Base-by-base conservation (phyloP, 2,329 filamentous ascomycete genomes). In the Pseudogymnoascus sp. region DNA sequence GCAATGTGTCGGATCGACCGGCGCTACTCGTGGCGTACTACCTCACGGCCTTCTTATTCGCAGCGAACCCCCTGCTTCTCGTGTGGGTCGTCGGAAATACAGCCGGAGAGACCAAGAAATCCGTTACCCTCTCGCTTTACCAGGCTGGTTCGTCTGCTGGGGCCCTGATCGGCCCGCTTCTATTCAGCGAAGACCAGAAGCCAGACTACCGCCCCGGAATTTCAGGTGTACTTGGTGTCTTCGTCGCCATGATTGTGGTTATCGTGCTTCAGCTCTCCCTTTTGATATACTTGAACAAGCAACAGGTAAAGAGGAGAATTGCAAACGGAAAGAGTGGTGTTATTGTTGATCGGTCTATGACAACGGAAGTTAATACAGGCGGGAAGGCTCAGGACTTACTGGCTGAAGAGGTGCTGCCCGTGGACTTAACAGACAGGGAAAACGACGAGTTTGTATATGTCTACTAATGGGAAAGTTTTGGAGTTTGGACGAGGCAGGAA, bases 51-150 rank as follows among this genome's bases (percentile, higher is more conserved):
- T 89, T 88, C 71, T 75, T 89, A 6, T 89, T 85, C 66, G 85
- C 84, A 1, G 83, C 82, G 1, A 88, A 88, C 67, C 86, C 87
- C 0, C 75, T 90, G 7, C 82, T 88, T 29, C 82, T 89, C 0
- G 81, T 83, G 0, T 90, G 88, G 87, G 85, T 89, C 64, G 80
- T 89, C 5, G 85, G 82, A 13, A 90, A 90, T 71, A 88, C 85
- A 0, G 87, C 79, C 0, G 88, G 88, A 9, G 83, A 81, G 15
- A 89, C 86, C 3, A 89, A 90, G 73, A 87, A 87, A 70, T 85
- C 84, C 0, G 78, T 83, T 59, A 80, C 85, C 40, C 85, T 88
- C 79, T 83, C 82, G 0, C 74, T 88, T 0, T 89, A 83, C 76
- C 86, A 87, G 67, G 85, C 83, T 1, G 86, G 83, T 0, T 79